phyloP scores from a whole-genome alignment of 352 stramenopile genomes.

The Phytophthora palmivora region DNA sequence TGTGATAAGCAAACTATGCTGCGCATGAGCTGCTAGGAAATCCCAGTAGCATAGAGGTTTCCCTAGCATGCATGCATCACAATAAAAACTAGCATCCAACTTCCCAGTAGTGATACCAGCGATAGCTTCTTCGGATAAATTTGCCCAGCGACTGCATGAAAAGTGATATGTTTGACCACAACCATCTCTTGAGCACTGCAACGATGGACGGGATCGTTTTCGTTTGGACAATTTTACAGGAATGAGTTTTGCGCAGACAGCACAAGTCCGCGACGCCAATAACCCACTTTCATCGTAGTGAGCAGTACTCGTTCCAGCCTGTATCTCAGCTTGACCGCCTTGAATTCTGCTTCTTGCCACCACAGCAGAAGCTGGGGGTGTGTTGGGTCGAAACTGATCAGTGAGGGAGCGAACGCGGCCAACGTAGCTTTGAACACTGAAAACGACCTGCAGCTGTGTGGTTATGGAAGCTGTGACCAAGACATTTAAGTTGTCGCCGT shows the following conservation, averaged over 20 bases:
- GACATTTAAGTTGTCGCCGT: slow-evolving; percentile 63
- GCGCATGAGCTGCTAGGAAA: slow-evolving; percentile 59
- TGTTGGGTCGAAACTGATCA: slow-evolving; percentile 55
- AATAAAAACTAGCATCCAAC: slow-evolving; percentile 48
- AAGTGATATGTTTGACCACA: slow-evolving; percentile 73
- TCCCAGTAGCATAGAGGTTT: slow-evolving; percentile 64
- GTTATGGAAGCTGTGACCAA: slow-evolving; percentile 60
- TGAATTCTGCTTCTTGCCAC: slow-evolving; percentile 4
- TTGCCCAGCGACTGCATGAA: slow-evolving; percentile 70
- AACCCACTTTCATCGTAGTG: slow-evolving; percentile 69
- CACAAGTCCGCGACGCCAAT: slow-evolving; percentile 57
- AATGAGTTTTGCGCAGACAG: slow-evolving; percentile 59
- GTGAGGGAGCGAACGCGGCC: slow-evolving; percentile 42
- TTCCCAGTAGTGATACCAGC: slow-evolving; percentile 13
- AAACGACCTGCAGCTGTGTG: slow-evolving; percentile 50
- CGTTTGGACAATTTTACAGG: slow-evolving; percentile 35
- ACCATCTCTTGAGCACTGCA: slow-evolving; percentile 55
- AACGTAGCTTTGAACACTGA: slow-evolving; percentile 70
- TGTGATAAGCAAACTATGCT: slow-evolving; percentile 50
- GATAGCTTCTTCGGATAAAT: slow-evolving; percentile 38
- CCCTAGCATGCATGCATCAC: slow-evolving; percentile 44
- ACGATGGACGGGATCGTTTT: slow-evolving; percentile 23
- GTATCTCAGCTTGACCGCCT: background rate
- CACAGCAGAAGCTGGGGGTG: slow-evolving; percentile 20
- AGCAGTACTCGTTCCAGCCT: slow-evolving; percentile 41